phyloP scores from a whole-genome alignment of 2,329 filamentous ascomycete genomes.

The Phyllosticta citrichinensis region DNA sequence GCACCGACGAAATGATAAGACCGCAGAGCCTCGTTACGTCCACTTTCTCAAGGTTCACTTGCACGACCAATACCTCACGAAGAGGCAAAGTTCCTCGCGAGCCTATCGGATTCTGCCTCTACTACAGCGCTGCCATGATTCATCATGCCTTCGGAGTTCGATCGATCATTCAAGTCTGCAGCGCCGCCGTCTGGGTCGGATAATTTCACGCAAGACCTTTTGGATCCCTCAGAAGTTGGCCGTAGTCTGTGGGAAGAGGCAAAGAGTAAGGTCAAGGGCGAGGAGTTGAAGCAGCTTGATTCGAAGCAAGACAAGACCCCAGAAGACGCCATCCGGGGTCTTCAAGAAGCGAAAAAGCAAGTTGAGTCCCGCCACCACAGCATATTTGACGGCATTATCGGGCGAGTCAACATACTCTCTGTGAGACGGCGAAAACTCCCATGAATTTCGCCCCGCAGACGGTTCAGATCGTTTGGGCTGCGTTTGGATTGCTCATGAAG shows the following conservation, averaged over 20 bases:
- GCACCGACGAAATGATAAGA: neutral
- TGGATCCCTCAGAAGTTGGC: neutral
- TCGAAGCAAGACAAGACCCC: neutral
- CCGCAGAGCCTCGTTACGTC: neutral
- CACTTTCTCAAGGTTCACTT: neutral
- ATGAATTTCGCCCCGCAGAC: neutral
- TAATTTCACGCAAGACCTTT: neutral
- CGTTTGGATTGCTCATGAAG: neutral
- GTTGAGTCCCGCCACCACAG: neutral
- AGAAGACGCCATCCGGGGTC: neutral
- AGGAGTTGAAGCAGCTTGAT: neutral
- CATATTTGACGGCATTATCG: neutral
- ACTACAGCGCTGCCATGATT: neutral
- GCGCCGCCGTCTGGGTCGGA: too few species aligned
- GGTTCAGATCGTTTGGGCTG: neutral
- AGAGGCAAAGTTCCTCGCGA: too few species aligned
- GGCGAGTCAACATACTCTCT: neutral
- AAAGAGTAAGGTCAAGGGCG: too few species aligned
- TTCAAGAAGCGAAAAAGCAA: neutral
- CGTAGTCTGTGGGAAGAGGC: neutral
- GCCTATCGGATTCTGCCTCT: neutral
- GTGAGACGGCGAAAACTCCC: neutral
- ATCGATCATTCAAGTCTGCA: neutral
- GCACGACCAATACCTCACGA: too few species aligned
- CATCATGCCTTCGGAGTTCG: neutral